Conservation (phyloP, 2,329 filamentous ascomycete genomes). For the Botrytis medusae region DNA sequence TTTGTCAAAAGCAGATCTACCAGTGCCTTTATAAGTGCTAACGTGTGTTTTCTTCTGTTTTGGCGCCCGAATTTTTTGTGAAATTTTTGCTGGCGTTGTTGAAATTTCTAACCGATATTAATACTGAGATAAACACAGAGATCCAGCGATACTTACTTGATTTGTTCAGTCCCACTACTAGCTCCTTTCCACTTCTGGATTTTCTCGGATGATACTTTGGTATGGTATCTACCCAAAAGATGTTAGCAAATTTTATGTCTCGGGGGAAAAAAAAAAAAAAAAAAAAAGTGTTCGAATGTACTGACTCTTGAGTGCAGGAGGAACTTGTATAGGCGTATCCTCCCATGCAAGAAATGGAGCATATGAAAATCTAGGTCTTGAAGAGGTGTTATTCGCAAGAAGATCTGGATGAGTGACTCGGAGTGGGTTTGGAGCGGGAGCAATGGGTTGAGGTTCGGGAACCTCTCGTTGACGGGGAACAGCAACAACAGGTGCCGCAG, state of each 20-base stretch:
- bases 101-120: slow-evolving; percentile 28
- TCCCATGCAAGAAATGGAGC: slow-evolving; percentile 37
- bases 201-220: slow-evolving; percentile 39
- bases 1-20: slow-evolving; percentile 29
- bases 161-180: slow-evolving; percentile 36
- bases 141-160: slow-evolving; percentile 33
- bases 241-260: slow-evolving; percentile 10
- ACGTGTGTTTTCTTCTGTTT: slow-evolving; percentile 31
- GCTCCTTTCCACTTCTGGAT: slow-evolving; percentile 36
- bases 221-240: slow-evolving; percentile 32
- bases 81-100: slow-evolving; percentile 28
- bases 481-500: background rate
- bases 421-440: slow-evolving; percentile 25
- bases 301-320: slow-evolving; percentile 37
- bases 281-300: slow-evolving; percentile 4
- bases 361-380: slow-evolving; percentile 31
- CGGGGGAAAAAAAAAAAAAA: too few species aligned
- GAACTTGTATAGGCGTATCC: slow-evolving; percentile 32
- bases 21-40: slow-evolving; percentile 37
- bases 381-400: slow-evolving; percentile 27
- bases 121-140: slow-evolving; percentile 17
- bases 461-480: slow-evolving; percentile 9
- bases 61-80: slow-evolving; percentile 32
- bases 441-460: background rate
- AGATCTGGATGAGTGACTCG: slow-evolving; percentile 35